A percentile compares a stretch with the other conserved stretches of the same genome.
phyloP scores from a whole-genome alignment of 2,329 filamentous ascomycete species.

The Venturia asperata region DNA sequence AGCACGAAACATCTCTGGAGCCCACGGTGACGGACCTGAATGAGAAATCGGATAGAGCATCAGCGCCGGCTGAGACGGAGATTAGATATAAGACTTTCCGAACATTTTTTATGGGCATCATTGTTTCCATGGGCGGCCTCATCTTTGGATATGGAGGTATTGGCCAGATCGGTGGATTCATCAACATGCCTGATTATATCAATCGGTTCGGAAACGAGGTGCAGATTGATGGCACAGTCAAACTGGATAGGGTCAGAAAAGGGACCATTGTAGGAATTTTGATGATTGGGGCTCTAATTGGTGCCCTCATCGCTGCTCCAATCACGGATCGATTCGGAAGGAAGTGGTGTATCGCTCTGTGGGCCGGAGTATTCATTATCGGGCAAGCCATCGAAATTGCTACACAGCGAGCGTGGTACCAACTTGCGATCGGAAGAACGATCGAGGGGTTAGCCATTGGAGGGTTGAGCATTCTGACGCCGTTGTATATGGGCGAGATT shows the following conservation, averaged over 20 bases:
- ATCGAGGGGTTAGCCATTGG: slow-evolving; percentile 24
- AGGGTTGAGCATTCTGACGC: slow-evolving; percentile 23
- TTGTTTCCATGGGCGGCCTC: slow-evolving; percentile 16
- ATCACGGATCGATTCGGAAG: slow-evolving; percentile 49
- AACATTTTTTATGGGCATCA: slow-evolving; percentile 8
- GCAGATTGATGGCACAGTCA: slow-evolving; percentile 29
- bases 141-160: slow-evolving; percentile 20
- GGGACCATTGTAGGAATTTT: slow-evolving; percentile 17
- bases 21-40: background rate
- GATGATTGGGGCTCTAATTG: slow-evolving; percentile 36
- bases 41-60: background rate
- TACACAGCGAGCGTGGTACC: slow-evolving; percentile 34
- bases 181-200: slow-evolving; percentile 18
- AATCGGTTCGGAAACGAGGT: slow-evolving; percentile 5
- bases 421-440: slow-evolving; percentile 42
- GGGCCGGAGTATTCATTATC: slow-evolving; percentile 38
- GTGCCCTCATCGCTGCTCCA: slow-evolving; percentile 36
- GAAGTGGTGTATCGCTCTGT: slow-evolving; percentile 42
- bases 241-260: slow-evolving; percentile 30
- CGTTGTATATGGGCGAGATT: slow-evolving; percentile 60
- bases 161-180: slow-evolving; percentile 17
- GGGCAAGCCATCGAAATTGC: slow-evolving; percentile 40
- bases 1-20: background rate
- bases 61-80: background rate
- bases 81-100: slow-evolving; percentile 3